Base-by-base conservation (phyloP, 148 eudicot genomes). In the Rhododendron ovatum region DNA sequence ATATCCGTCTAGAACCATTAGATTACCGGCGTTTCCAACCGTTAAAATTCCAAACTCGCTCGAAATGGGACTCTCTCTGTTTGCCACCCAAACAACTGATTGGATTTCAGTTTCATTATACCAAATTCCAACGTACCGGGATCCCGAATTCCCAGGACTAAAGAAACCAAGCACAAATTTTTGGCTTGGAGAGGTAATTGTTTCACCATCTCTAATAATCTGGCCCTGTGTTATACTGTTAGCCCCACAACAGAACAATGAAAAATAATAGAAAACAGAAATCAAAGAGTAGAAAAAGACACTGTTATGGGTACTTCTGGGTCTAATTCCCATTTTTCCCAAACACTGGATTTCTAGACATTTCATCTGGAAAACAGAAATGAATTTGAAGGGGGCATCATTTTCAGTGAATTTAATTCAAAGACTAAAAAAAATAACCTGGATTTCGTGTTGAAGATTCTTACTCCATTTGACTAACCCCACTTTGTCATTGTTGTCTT, bases 41-140 rank as follows among this genome's bases (percentile, higher is more conserved):
- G 79, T 88, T 7, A 93, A 35, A 86, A 74, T 47, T 35, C 96
- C 95, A 30, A 82, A 71, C 26, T 83, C 50, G 30, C 84, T 87
- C 0, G 47, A 69, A 47, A 95, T 82, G 26, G 96, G 98, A 18
- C 80, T 73, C 1, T 89, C 88, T 87, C 98, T 88, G 55, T 95
- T 95, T 45, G 98, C 96, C 9, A 96, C 93, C 99, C 99, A 96
- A 4, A 93, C 84, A 0, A 88, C 87, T n/a, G 92, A 85, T 83
- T 89, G 75, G 15, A 30, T 51, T 2, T 91, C 82, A 45, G 91
- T 55, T 13, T 57, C 73, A 10, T 88, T 47, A 87, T 90, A 91
- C 95, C 93, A 92, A 5, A 96, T 91, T 82, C 95, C 99, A 2
- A 95, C 92, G 78, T 94, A 96, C 67, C 94, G 88, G n/a, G 55